Base-by-base conservation (phyloP, 768 basidiomycete genomes). In the Boletus eberwhitei region DNA sequence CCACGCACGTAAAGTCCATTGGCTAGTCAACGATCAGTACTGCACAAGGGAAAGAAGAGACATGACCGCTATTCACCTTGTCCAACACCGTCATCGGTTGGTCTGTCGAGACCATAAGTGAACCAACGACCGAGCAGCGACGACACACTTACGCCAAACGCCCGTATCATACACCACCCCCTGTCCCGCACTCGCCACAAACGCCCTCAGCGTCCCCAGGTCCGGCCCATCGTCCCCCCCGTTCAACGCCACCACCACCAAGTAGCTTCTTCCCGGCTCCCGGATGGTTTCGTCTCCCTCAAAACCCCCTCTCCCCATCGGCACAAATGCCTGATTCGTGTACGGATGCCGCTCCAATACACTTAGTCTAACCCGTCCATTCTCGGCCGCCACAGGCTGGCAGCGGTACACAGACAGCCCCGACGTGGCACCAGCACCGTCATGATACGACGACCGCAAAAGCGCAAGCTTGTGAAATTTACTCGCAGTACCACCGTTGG, bases 381-480 rank as follows among this genome's bases (percentile, higher is more conserved):
- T 76, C 32, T 71, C 65, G 9, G 75, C 72, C 31, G 55, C 26
- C 74, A 64, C 35, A 73, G 80, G 86, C 46, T 85, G 80, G 67
- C 91, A 91, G 39, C 92, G 77, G 71, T 92, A 99, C 17, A 98
- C 84, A 0, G 92, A 90, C 38, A 98, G 76, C 7, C 84, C 89
- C 7, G 82, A 66, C 1, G 82, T 83, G 3, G 87, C 92, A 1
- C 74, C 76, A 3, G 73, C 58, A 13, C 70, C 79, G 2, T 71
- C 63, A 0, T 88, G 83, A 70, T 95, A 97, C 7, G 81, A 83
- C 4, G 81, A 79, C 13, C 74, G 72, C 31, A 91, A 73, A n/a
- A 85, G 76, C 4, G 91, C 81, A 35, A 98, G 79, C 67, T 94
- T 90, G 75, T 98, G 93, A 74, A 89, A 98, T 71, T 99, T 99